Conservation (phyloP, 768 basidiomycete genomes). For the Trametes cubensis region DNA sequence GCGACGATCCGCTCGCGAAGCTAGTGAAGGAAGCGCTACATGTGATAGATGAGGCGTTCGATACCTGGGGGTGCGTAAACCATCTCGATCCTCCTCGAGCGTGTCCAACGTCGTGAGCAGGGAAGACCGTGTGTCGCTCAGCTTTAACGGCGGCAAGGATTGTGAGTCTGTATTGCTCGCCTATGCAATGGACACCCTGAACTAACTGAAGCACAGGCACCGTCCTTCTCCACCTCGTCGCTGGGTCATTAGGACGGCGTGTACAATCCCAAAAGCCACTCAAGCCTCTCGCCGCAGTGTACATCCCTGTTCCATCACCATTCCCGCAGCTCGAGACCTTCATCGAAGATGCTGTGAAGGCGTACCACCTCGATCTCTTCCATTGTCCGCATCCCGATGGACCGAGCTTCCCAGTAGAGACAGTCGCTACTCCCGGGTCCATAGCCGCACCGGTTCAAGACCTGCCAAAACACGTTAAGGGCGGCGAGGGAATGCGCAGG, state of each 20-base stretch:
- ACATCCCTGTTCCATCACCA: conserved; percentile 89
- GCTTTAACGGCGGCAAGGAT: conserved; percentile 99
- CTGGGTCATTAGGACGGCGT: conserved; percentile 63
- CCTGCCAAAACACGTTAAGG: conserved; percentile 42
- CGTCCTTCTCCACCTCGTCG: conserved; percentile 89
- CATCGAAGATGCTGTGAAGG: conserved; percentile 60
- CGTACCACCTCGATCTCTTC: conserved; percentile 80
- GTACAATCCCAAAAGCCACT: conserved; percentile 38
- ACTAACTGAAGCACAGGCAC: conserved; percentile 61
- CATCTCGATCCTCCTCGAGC: conserved; percentile 11
- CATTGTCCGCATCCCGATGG: conserved; percentile 43
- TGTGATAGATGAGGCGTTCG: conserved; percentile 79
- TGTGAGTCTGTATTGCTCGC: conserved; percentile 54
- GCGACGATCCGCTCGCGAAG: conserved; percentile 54
- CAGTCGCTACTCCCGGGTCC: conserved; percentile 43
- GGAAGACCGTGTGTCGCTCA: conserved; percentile 74
- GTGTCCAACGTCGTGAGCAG: conserved; percentile 40
- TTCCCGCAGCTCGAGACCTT: conserved; percentile 85
- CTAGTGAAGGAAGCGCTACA: conserved; percentile 77
- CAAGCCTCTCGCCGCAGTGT: conserved; percentile 66
- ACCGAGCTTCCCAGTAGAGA: conserved; percentile 47
- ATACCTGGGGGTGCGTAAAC: conserved; percentile 76
- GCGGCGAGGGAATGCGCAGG: conserved; percentile 74
- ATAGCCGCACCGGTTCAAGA: conserved; percentile 8
- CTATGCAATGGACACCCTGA: neutral